Base-by-base conservation (phyloP, 768 basidiomycete species). In the Lactarius evosmus region DNA sequence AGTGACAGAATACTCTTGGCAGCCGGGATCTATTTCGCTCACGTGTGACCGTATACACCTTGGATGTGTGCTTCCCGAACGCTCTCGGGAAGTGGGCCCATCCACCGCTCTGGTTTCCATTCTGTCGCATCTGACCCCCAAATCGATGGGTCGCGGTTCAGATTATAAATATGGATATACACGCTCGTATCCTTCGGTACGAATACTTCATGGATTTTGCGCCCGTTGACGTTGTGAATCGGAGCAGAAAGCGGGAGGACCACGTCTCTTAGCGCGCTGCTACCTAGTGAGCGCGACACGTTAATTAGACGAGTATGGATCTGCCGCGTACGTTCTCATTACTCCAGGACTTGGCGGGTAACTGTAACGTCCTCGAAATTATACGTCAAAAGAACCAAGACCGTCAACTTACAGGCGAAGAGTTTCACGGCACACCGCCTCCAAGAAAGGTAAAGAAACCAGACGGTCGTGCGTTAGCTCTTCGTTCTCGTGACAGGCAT, bases 351-450 rank as follows among this genome's bases (percentile, higher is more conserved):
- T 7, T 6, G 52, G 27, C 5, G 60, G 60, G 8, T 61, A 61
- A 5, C 60, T 61, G 44, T 25, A 46, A 46, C 46, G 16, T 16
- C 17, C 5, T 17, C 11, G n/a, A 12, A 32, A 27, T 36, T 19
- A 16, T 7, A 8, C 8, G 34, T 33, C 5, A 8, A 30, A 25
- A 4, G 16, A 50, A 19, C 51, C 7, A 54, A 22, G 34, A 36
- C 29, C 1, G 2, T 16, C 16, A n/a, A 27, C 50, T 40, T 14
- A 44, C 60, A 61, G 60, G 5, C 60, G 32, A 22, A 61, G 51
- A 3, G 60, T 61, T 52, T 61, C 60, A 22, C 60, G 49, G 11
- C 30, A 32, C 14, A 61, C 38, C n/a, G 60, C 60, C n/a, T 61
- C 60, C 34, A 61, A 34, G 50, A 34, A 61, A 30, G 60, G 60